A percentile compares a stretch with the other conserved stretches of the same genome.
Evolutionary conservation across 2,329 filamentous ascomycete genomes (phyloP).

Genomic region (Xylaria sp.): DNA sequence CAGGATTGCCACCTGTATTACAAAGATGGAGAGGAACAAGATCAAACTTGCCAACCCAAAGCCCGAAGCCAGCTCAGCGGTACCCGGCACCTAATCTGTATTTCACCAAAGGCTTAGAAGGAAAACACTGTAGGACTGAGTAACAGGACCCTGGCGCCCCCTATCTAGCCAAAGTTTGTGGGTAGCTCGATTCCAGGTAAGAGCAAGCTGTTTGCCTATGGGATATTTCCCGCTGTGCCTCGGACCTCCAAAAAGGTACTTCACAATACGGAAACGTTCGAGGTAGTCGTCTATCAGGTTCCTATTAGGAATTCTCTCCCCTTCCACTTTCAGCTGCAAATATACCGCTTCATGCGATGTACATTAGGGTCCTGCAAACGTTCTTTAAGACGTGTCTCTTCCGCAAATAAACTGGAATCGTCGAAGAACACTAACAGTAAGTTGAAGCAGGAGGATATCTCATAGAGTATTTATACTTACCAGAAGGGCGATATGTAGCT

Average conservation of each 20-base stretch:
- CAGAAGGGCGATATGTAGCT: not conserved
- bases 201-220: constrained; percentile 59
- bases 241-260: constrained; percentile 51
- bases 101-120: constrained; percentile 57
- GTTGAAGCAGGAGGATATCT: not conserved
- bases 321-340: not conserved
- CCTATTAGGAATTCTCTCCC: too few relatives aligned
- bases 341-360: not conserved
- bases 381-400: not conserved
- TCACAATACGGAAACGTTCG: constrained; percentile 52
- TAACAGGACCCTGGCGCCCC: constrained; percentile 61
- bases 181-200: constrained; percentile 55
- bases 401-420: not conserved
- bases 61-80: constrained; percentile 52
- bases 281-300: constrained; percentile 22
- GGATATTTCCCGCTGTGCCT: constrained; percentile 53
- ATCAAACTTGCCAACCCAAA: constrained; percentile 64
- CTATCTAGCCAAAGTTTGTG: constrained; percentile 64
- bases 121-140: constrained; percentile 59
- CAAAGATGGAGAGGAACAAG: constrained; percentile 57
- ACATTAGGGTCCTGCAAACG: not conserved
- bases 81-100: too few relatives aligned
- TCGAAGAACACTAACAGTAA: not conserved
- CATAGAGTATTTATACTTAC: not conserved
- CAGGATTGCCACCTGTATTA: constrained; percentile 64